Conservation (phyloP, 352 stramenopile species). For the Globisporangium nodosum region DNA sequence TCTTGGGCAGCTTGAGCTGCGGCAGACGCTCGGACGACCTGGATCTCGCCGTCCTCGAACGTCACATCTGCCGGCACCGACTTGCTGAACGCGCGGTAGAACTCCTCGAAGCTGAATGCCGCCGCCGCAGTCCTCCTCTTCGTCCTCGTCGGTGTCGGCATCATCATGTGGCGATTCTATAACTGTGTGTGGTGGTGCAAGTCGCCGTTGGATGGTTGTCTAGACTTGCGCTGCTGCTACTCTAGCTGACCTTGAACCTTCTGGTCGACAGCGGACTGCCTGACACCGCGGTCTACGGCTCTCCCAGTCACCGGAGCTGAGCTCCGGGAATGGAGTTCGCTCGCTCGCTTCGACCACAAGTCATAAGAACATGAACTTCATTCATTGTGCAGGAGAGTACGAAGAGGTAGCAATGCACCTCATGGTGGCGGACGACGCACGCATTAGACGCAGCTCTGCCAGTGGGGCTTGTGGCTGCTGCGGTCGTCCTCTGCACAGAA, state of each 20-base stretch:
- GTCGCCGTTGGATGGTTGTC: too few relatives aligned
- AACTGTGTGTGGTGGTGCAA: too few relatives aligned
- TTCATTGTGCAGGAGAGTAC: neutral
- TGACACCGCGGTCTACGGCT: too few relatives aligned
- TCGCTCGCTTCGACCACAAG: too few relatives aligned
- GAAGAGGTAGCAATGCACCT: neutral
- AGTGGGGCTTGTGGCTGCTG: neutral
- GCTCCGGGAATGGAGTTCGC: too few relatives aligned
- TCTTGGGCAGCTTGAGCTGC: neutral
- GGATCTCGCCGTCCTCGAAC: conserved; percentile 32
- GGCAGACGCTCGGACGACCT: conserved; percentile 18
- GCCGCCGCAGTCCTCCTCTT: neutral
- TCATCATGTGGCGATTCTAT: too few relatives aligned
- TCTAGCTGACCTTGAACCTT: too few relatives aligned
- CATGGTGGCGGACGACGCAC: neutral
- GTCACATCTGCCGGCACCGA: conserved; percentile 41
- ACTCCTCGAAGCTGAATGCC: conserved; percentile 55
- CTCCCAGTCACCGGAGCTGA: too few relatives aligned
- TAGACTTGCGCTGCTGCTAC: too few relatives aligned
- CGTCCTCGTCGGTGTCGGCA: neutral
- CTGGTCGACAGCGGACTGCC: too few relatives aligned
- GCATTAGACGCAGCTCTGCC: neutral
- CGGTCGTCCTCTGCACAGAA: neutral
- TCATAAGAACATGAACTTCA: neutral
- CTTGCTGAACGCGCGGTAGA: conserved; percentile 58